Evolutionary conservation across 148 eudicot genomes (phyloP), one percentile per base, ranked within the genome.

Genomic region (Hydrangea macrophylla): DNA sequence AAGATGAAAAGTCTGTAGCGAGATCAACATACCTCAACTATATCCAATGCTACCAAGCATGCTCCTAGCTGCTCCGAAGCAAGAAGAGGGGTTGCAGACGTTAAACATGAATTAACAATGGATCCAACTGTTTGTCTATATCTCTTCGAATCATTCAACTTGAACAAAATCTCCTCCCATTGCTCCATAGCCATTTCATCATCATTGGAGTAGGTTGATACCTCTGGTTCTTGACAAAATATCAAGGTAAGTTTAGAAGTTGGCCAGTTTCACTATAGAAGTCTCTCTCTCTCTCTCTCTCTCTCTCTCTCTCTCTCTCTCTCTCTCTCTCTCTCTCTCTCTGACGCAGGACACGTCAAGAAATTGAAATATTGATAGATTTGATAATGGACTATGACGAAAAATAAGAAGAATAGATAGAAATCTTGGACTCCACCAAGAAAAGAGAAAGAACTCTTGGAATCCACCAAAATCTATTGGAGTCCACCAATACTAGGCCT

Each of bases 91-190:
- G 78, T 85, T 25, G 86, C 92, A 79, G 92, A 81, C 25, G 79
- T 75, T 68, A 93, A 55, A 76, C 92, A 90, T 74, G 98, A 93
- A 42, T 82, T 78, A 55, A 82, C 85, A 73, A 88, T 75, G 15
- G 98, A 90, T 76, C 96, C 98, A 80, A 93, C 92, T 32, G 87
- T 86, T 62, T 79, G 78, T 62, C 95, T 81, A 58, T 88, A 90
- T 73, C 96, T 85, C 80, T 70, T 93, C 27, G 81, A 88, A 72
- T 90, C 95, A 66, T 85, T 86, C 63, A 93, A 72, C 32, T 79
- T 79, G 72, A 85, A 76, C 78, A 86, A 76, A 64, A 86, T 72
- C 28, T 69, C 60, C 72, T 93, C 98, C 96, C 92, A 90, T 64
- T 88, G 77, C 70, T 90, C 90, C 37, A 69, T 54, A 64, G 61